Percentiles rank a stretch among this genome's conserved stretches.
These are phyloP conservation scores for Hymenoscyphus albidus DNA, from an alignment of 2,329 filamentous ascomycete genomes.

Conservation along the genomic window DNA sequence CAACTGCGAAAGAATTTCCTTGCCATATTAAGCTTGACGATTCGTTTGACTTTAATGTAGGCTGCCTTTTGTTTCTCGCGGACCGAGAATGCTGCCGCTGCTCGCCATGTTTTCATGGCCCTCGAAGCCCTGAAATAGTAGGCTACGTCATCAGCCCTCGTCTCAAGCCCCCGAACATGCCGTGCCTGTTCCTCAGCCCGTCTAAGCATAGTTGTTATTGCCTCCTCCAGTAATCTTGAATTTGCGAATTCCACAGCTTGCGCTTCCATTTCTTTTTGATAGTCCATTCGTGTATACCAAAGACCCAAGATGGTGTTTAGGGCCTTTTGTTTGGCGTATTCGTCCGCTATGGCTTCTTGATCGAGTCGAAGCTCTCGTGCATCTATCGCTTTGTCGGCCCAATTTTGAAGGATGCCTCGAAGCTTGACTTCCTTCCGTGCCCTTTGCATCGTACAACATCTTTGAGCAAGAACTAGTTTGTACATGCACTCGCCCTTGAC, in stretches of 20 bases:
- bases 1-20: constrained; percentile 27
- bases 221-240: constrained; percentile 21
- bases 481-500: constrained; percentile 53
- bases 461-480: constrained; percentile 55
- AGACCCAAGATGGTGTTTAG: constrained; percentile 23
- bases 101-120: constrained; percentile 31
- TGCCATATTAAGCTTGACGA: constrained; percentile 31
- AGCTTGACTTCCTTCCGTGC: constrained; percentile 40
- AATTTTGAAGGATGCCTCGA: constrained; percentile 37
- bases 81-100: constrained; percentile 26
- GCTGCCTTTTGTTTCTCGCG: constrained; percentile 33
- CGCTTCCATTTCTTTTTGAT: constrained; percentile 21
- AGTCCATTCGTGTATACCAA: constrained; percentile 26
- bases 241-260: constrained; percentile 23
- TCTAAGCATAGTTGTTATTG: constrained; percentile 24
- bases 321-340: constrained; percentile 24
- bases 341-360: constrained; percentile 26
- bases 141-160: constrained; percentile 27
- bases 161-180: constrained; percentile 26
- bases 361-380: constrained; percentile 26
- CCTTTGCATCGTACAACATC: constrained; percentile 39
- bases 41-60: constrained; percentile 32
- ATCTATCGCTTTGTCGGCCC: constrained; percentile 38
- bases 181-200: constrained; percentile 18
- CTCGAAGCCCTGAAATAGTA: constrained; percentile 33